Percentiles rank a stretch among this genome's conserved stretches.
These are phyloP conservation scores for Candida sp. DNA, from an alignment of 1,139 yeast genomes.

Conservation along the genomic window DNA sequence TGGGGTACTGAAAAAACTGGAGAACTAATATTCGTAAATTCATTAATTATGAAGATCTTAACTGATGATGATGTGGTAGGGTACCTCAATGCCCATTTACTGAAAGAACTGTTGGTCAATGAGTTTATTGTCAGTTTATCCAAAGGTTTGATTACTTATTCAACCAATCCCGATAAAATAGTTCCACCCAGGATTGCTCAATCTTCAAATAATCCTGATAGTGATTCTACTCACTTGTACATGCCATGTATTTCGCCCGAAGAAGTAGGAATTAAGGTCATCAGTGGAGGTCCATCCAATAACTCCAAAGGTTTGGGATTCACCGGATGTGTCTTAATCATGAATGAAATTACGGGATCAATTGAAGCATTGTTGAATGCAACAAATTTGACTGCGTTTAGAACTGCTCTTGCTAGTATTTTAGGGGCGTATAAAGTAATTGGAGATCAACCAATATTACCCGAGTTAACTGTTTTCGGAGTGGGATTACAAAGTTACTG, in stretches of 20 bases:
- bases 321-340: constrained; percentile 49
- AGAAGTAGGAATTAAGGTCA: constrained; percentile 42
- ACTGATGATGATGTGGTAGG: constrained; percentile 20
- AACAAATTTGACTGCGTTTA: constrained; percentile 57
- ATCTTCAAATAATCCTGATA: constrained; percentile 19
- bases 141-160: constrained; percentile 18
- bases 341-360: constrained; percentile 50
- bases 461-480: constrained; percentile 49
- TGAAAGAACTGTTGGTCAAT: constrained; percentile 15
- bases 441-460: constrained; percentile 14
- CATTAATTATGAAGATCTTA: constrained; percentile 22
- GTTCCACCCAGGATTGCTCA: constrained; percentile 35
- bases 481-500: constrained; percentile 69
- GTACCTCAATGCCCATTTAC: constrained; percentile 15
- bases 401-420: constrained; percentile 62
- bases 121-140: constrained; percentile 26
- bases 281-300: constrained; percentile 47
- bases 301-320: constrained; percentile 38
- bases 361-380: constrained; percentile 57
- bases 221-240: constrained; percentile 50
- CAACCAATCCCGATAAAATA: constrained; percentile 20
- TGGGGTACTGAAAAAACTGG: neutral
- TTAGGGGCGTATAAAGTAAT: constrained; percentile 43
- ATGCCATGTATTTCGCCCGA: constrained; percentile 62
- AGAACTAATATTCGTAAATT: neutral